Evolutionary conservation across 768 basidiomycete genomes (phyloP), one percentile per base, ranked within the genome.

Genomic region (Pluteus cervinus): DNA sequence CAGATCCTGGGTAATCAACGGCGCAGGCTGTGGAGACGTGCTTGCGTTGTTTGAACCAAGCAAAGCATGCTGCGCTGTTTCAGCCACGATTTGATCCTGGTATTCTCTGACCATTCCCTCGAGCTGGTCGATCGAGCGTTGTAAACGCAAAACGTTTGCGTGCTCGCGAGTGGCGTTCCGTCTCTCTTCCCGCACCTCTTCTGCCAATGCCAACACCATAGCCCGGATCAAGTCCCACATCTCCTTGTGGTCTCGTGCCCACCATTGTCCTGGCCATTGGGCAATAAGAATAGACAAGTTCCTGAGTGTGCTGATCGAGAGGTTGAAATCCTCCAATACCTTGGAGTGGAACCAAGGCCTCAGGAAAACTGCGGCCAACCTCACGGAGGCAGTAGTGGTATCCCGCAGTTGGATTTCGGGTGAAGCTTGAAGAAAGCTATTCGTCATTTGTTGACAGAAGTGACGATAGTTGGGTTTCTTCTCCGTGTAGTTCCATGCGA

Each of bases 371-470:
- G 82, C 55, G 1, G 85, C 77, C 29, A 87, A 66, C 34, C 77
- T 73, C 16, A 86, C 78, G 2, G 84, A 76, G 17, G 76, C 76
- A 18, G 69, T 69, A 1, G 83, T 82, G 3, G 81, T 74, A 50
- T 84, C 83, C 23, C 74, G 71, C 39, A 83, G 57, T 20, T 76
- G 75, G 30, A 64, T 62, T 38, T 83, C 79, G 21, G 65, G 47
- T 1, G 76, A 60, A 39, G 75, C 63, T 29, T 61, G 68, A 33
- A 77, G 56, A 60, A 85, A 87, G 21, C 68, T 66, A 32, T 71
- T 72, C 3, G 81, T 73, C 68, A 81, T 76, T 14, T 75, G 73
- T 48, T 75, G 74, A 58, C 83, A 86, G 56, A 87, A 87, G 40
- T 74, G 70, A 28, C 75, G 75, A 58, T 74, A 87, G 53, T 65